Evolutionary conservation across 2,329 filamentous ascomycete genomes (phyloP).

Genomic region (Ascomycota sp.): DNA sequence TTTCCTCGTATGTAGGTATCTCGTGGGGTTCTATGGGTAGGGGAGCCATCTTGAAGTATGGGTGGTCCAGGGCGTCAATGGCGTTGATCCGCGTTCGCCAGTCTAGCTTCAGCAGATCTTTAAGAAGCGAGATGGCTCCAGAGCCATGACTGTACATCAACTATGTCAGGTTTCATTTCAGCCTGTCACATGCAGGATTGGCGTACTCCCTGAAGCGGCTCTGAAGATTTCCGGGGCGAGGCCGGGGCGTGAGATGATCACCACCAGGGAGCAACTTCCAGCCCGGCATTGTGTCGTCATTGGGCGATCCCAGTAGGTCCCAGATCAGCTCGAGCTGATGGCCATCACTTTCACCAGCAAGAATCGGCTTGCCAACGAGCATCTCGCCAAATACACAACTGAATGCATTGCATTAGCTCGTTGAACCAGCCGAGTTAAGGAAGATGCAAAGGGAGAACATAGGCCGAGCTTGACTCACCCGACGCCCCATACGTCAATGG

Average conservation of each 20-base stretch:
- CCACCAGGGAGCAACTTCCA: conserved; percentile 71
- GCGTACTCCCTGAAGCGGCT: conserved; percentile 54
- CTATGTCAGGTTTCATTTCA: too few species aligned
- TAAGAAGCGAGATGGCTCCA: conserved; percentile 57
- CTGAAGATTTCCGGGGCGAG: conserved; percentile 42
- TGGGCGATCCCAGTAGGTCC: conserved; percentile 76
- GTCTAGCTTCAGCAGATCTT: conserved; percentile 69
- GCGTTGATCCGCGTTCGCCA: conserved; percentile 83
- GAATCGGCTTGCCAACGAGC: conserved; percentile 81
- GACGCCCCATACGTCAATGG: conserved; percentile 96
- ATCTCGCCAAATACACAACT: conserved; percentile 98
- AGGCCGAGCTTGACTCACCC: conserved; percentile 55
- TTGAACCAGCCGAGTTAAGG: not conserved
- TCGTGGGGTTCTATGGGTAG: conserved; percentile 66
- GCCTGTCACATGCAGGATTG: not conserved
- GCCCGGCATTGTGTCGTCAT: conserved; percentile 77
- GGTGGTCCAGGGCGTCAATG: conserved; percentile 77
- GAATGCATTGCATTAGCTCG: conserved; percentile 5
- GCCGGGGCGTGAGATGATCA: conserved; percentile 47
- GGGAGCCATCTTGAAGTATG: conserved; percentile 69
- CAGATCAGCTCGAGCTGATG: conserved; percentile 91
- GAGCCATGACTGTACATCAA: conserved; percentile 32
- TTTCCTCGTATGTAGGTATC: conserved; percentile 81
- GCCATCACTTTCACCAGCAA: conserved; percentile 71
- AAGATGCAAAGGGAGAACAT: not conserved